Evolutionary conservation across 2,329 filamentous ascomycete species (phyloP), one percentile per base, ranked within the genome.

Genomic region (Neodidymelliopsis sp.): DNA sequence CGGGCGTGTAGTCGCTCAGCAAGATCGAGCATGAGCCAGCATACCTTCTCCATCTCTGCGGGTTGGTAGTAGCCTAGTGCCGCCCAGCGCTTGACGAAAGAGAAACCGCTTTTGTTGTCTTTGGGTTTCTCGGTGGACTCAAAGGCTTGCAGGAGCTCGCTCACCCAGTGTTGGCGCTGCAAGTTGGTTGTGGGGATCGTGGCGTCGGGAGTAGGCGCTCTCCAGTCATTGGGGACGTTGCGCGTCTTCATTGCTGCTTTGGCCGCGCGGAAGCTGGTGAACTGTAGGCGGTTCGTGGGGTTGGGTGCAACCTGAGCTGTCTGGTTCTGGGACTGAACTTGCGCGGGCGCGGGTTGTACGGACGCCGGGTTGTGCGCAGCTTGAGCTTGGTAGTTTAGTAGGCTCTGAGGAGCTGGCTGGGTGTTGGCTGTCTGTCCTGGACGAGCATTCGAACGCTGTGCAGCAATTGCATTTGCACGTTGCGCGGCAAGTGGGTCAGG

Each of bases 31-130:
- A 59, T 43, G 10, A 52, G 24, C 53, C 56, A 56, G 29, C 53
- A 59, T 1, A 59, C 49, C 31, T 43, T 56, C 41, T 59, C 56
- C 38, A 56, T 49, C 4, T 39, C 31, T 39, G 19, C 10, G 24
- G 3, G 18, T 53, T 29, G n/a, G 49, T 56, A 49, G 22, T 36
- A 53, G 11, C 11, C 16, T n/a, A 5, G 23, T 4, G 2, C 18
- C 12, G 0, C 4, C 53, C 49, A 56, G 20, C 53, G 53, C 33
- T 53, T 53, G 10, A 25, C 2, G 18, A 40, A 56, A 15, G 44
- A 41, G 18, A 12, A 25, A 2, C 40, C 37, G 8, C 11, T 25
- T 29, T 44, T 39, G 16, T 42, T 51, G 28, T 45, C 49, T 28
- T 49, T 48, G 15, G 40, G 50, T n/a, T 31, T 22, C 7, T 29